Evolutionary conservation across 78 protist genomes (phyloP).

Genomic region (Dictyostelium capitatum): DNA sequence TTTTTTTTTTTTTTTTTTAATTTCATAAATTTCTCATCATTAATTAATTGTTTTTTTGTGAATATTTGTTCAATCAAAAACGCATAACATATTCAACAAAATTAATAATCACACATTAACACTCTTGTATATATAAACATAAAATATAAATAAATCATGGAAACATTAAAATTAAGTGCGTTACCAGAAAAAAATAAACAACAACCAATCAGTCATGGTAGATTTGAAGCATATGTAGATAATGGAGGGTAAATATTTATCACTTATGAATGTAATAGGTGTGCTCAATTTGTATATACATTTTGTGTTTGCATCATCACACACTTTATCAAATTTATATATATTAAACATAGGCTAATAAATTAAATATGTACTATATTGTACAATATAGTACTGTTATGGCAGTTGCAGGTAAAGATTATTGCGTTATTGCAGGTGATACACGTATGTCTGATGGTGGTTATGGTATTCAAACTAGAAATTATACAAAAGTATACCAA

Average conservation of each 20-base stretch:
- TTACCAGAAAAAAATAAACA: slow-evolving; percentile 42
- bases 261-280: too few species aligned
- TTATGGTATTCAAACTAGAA: slow-evolving; percentile 94
- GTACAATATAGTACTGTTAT: slow-evolving; percentile 85
- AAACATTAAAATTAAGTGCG: slow-evolving; percentile 50
- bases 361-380: too few species aligned
- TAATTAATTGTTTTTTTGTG: too few species aligned
- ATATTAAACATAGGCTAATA: not conserved
- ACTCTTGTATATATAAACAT: too few species aligned
- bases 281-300: too few species aligned
- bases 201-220: slow-evolving; percentile 62
- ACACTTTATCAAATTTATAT: not conserved
- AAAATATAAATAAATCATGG: not conserved
- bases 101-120: too few species aligned
- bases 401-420: slow-evolving; percentile 98
- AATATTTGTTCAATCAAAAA: too few species aligned
- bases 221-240: slow-evolving; percentile 81
- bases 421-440: slow-evolving; percentile 98
- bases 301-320: not conserved
- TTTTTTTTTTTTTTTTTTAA: too few species aligned
- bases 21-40: too few species aligned
- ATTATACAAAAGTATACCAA: slow-evolving; percentile 85
- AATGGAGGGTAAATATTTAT: slow-evolving; percentile 85
- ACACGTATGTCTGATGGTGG: slow-evolving; percentile 96
- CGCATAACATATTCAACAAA: too few species aligned